A percentile compares a stretch with the other conserved stretches of the same genome.
These are phyloP conservation scores for Exophiala calicioides DNA, from an alignment of 2,329 filamentous ascomycete genomes.

Conservation along the genomic window DNA sequence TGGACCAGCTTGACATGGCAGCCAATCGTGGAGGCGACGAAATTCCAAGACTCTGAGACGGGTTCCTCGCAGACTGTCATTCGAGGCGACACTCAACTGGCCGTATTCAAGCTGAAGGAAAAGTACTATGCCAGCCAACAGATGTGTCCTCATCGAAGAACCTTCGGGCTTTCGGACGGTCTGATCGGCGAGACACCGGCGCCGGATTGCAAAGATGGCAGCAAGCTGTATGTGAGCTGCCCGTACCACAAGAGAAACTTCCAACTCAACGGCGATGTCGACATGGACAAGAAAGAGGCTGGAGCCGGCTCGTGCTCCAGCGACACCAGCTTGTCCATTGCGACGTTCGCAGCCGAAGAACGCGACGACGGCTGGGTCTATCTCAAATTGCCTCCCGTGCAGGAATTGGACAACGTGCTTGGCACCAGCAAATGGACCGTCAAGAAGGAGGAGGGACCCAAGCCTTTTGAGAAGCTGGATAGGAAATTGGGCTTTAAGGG, in stretches of 20 bases:
- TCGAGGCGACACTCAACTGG: slow-evolving; percentile 84
- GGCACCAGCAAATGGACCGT: slow-evolving; percentile 80
- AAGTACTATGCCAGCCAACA: slow-evolving; percentile 84
- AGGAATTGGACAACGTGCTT: slow-evolving; percentile 75
- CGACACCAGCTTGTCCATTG: slow-evolving; percentile 74
- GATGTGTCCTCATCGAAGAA: slow-evolving; percentile 91
- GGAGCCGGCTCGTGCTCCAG: slow-evolving; percentile 71
- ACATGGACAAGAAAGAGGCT: slow-evolving; percentile 28
- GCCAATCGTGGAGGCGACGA: slow-evolving; percentile 68
- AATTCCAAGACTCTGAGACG: slow-evolving; percentile 70
- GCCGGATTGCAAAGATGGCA: slow-evolving; percentile 43
- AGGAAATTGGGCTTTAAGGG: slow-evolving; percentile 48
- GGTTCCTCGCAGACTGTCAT: slow-evolving; percentile 78
- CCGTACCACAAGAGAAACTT: slow-evolving; percentile 91
- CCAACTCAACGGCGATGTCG: slow-evolving; percentile 63
- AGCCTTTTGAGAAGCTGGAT: slow-evolving; percentile 59
- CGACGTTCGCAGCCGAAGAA: slow-evolving; percentile 76
- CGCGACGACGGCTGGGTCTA: slow-evolving; percentile 76
- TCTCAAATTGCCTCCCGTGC: slow-evolving; percentile 74
- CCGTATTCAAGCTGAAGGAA: slow-evolving; percentile 79
- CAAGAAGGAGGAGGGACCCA: slow-evolving; percentile 65
- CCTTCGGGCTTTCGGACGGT: slow-evolving; percentile 85
- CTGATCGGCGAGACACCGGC: slow-evolving; percentile 65
- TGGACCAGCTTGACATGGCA: slow-evolving; percentile 74
- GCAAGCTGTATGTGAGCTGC: slow-evolving; percentile 81